Conservation (phyloP, 148 eudicot genomes). For the Beta vulgaris region DNA sequence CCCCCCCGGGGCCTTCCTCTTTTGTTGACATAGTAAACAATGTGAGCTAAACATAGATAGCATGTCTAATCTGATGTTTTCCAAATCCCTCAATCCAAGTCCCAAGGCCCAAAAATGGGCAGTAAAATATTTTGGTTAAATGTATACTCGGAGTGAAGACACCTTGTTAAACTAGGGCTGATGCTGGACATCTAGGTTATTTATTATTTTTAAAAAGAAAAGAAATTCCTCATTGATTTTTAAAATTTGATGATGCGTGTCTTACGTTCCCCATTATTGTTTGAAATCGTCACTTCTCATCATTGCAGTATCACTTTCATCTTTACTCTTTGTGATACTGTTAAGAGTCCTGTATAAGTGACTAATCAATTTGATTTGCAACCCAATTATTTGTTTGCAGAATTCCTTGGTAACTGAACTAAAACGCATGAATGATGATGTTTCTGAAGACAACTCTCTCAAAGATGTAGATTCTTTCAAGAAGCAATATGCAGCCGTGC, state of each 20-base stretch:
- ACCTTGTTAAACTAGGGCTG: not conserved
- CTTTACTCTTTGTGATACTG: not conserved
- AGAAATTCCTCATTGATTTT: not conserved
- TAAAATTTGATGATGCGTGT: not conserved
- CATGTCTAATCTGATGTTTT: not conserved
- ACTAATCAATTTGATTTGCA: not conserved
- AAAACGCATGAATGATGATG: slow-evolving; percentile 87
- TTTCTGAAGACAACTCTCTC: slow-evolving; percentile 52
- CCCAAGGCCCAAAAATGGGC: not conserved
- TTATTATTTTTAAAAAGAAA: not conserved
- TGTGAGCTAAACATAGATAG: not conserved
- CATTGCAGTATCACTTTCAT: too few relatives aligned
- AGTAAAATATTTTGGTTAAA: not conserved
- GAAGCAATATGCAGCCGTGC: slow-evolving; percentile 93
- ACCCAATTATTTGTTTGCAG: slow-evolving; percentile 36
- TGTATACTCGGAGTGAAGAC: not conserved
- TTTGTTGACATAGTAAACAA: not conserved
- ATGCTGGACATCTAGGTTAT: not conserved
- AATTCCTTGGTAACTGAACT: slow-evolving; percentile 79
- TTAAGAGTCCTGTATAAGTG: not conserved
- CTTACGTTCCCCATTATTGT: not conserved
- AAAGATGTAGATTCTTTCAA: slow-evolving; percentile 73
- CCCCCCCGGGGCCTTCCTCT: not conserved
- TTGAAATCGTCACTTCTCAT: too few relatives aligned
- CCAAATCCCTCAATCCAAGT: not conserved